Evolutionary conservation across 164 flowering plant species (phyloP).

Genomic region (Malania oleifera): DNA sequence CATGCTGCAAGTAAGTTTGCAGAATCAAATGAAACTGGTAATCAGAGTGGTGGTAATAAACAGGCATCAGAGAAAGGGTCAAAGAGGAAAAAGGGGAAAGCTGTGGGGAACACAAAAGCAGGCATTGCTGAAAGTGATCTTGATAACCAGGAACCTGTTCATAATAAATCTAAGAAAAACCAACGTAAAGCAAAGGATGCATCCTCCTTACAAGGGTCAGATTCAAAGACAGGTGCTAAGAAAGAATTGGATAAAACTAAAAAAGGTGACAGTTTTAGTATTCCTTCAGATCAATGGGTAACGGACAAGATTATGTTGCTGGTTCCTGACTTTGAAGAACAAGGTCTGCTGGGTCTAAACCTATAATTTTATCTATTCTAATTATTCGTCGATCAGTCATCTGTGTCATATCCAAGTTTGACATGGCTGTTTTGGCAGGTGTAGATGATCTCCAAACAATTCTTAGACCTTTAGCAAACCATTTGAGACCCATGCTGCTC

Average conservation of each 20-base stretch:
- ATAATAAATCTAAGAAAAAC: conserved; percentile 69
- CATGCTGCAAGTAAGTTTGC: conserved; percentile 29
- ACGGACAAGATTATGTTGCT: conserved; percentile 47
- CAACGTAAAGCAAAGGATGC: conserved; percentile 66
- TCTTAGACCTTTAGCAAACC: conserved; percentile 51
- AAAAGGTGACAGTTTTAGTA: conserved; percentile 36
- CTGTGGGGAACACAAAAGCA: conserved; percentile 40
- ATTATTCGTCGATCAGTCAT: background rate
- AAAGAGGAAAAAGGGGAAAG: conserved; percentile 81
- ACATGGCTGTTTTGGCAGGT: conserved; percentile 32
- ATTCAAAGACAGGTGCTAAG: conserved; percentile 48
- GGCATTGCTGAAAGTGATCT: conserved; percentile 39
- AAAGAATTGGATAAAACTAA: conserved; percentile 33
- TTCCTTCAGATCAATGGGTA: conserved; percentile 75
- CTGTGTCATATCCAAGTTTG: background rate
- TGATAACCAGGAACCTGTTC: conserved; percentile 43
- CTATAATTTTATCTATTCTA: background rate
- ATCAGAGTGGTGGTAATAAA: conserved; percentile 37
- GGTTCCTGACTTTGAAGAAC: conserved; percentile 79
- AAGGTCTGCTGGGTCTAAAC: conserved; percentile 37
- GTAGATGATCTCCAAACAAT: conserved; percentile 53
- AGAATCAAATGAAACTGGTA: conserved; percentile 42
- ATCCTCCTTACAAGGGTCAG: conserved; percentile 40
- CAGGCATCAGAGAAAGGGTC: conserved; percentile 55
- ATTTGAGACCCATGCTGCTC: conserved; percentile 80